These are phyloP conservation scores for Platanus orientalis DNA, from an alignment of 164 flowering plant species.

Conservation along the genomic window DNA sequence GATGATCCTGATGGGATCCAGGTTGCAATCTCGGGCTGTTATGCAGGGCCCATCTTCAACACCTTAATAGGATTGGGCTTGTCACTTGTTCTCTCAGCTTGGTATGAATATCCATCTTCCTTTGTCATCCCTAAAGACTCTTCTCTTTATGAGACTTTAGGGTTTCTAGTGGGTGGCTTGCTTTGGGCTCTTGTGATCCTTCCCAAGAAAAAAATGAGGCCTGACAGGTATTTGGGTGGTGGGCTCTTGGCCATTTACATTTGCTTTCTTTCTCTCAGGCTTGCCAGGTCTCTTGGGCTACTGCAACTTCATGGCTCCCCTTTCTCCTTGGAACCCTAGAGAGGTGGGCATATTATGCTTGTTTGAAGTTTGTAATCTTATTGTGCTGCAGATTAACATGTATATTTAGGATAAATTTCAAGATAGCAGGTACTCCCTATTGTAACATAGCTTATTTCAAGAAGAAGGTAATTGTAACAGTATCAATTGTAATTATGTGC, in stretches of 20 bases:
- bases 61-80: constrained; percentile 33
- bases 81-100: constrained; percentile 26
- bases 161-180: constrained; percentile 27
- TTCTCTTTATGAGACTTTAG: constrained; percentile 28
- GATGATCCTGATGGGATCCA: constrained; percentile 36
- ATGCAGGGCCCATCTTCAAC: constrained; percentile 50
- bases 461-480: too few relatives aligned
- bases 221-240: constrained; percentile 33
- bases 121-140: constrained; percentile 24
- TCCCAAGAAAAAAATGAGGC: constrained; percentile 35
- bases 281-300: constrained; percentile 4
- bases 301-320: too few relatives aligned
- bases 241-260: constrained; percentile 44
- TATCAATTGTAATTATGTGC: too few relatives aligned
- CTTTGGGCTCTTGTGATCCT: constrained; percentile 43
- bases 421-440: too few relatives aligned
- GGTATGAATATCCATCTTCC: constrained; percentile 24
- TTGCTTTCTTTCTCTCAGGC: constrained; percentile 23
- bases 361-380: too few relatives aligned
- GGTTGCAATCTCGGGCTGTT: constrained; percentile 40
- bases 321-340: too few relatives aligned
- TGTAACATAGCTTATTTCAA: too few relatives aligned
- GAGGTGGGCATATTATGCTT: too few relatives aligned
- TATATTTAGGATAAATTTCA: too few relatives aligned
- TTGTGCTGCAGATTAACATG: too few relatives aligned